Base-by-base conservation (phyloP, 2,329 filamentous ascomycete genomes). In the Colletotrichum sp. region DNA sequence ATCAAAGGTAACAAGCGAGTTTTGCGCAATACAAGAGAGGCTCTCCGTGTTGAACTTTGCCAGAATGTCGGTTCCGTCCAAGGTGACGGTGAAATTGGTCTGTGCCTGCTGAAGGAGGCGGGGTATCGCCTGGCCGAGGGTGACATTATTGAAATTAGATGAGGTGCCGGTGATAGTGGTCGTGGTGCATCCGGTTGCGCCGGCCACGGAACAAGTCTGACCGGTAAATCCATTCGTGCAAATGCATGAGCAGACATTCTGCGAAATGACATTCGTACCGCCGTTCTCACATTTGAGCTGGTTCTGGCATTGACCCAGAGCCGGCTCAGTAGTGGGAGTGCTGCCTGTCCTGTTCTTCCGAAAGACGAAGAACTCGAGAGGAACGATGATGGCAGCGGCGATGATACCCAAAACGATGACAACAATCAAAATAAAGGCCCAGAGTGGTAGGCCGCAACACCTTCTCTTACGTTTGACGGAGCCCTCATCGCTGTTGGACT, bases 141-240 rank as follows among this genome's bases (percentile, higher is more conserved):
- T 98, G 36, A 95, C 95, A 81, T 96, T 93, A 72, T 81, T 83
- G 76, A 90, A 84, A 75, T 79, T 86, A 55, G 81, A 84, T 12
- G 84, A 84, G 18, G 86, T 90, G 4, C 82, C 81, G 10, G 84
- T 81, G 13, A 88, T 75, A 32, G 87, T 85, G 12, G 89, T 89
- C 2, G 88, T 90, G 2, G 89, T 90, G 80, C 91, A 92, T 18
- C 90, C 90, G 52, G 87, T 84, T 1, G 87, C 83, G 65, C 87
- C 87, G 3, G 85, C 82, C 28, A 84, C 83, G 7, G 87, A 88
- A 81, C 91, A 92, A 75, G 89, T 87, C 26, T 86, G 84, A 16
- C 90, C 90, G 0, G 94, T 96, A 83, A 96, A 99, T 2, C 96
- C 95, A 80, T 97, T 96, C 26, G 93, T 92, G 84, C 96, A 99